Evolutionary conservation across 2,329 filamentous ascomycete genomes (phyloP).

Genomic region (Rhinocladiella similis): DNA sequence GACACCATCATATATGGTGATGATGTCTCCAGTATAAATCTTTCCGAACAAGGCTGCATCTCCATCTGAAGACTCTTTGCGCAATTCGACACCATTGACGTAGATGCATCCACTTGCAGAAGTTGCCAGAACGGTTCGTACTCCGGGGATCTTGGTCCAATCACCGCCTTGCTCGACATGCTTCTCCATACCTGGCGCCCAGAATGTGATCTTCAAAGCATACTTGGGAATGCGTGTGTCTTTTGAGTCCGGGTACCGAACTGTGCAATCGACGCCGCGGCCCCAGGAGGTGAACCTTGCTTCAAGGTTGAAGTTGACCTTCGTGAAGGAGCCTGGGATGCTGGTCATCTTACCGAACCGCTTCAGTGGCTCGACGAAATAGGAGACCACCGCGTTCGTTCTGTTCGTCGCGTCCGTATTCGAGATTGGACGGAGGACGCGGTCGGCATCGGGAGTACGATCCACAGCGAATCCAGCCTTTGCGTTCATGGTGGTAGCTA

Average conservation of each 20-base stretch:
- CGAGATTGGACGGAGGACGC: constrained; percentile 20
- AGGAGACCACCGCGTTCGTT: constrained; percentile 14
- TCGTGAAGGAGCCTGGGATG: constrained; percentile 62
- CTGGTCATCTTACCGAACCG: constrained; percentile 67
- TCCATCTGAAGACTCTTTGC: constrained; percentile 54
- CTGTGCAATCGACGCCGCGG: constrained; percentile 66
- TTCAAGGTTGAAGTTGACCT: constrained; percentile 65
- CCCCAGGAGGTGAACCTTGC: constrained; percentile 75
- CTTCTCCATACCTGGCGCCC: constrained; percentile 66
- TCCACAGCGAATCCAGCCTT: constrained; percentile 37
- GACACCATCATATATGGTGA: constrained; percentile 66
- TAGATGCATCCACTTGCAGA: constrained; percentile 74
- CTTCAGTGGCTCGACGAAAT: constrained; percentile 38
- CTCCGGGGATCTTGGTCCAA: constrained; percentile 54
- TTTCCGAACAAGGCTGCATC: constrained; percentile 61
- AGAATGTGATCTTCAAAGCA: constrained; percentile 75
- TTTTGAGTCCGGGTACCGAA: constrained; percentile 60
- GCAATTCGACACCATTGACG: constrained; percentile 71
- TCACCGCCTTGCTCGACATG: constrained; percentile 57
- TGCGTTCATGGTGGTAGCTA: constrained; percentile 45
- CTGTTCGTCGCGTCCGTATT: constrained; percentile 8
- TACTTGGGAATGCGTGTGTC: constrained; percentile 79
- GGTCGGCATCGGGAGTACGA: constrained; percentile 26
- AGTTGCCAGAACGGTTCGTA: constrained; percentile 74
- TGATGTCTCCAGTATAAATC: constrained; percentile 73